Conservation (phyloP, 1,284 basidiomycete species). For the Rhodotorula sp. region DNA sequence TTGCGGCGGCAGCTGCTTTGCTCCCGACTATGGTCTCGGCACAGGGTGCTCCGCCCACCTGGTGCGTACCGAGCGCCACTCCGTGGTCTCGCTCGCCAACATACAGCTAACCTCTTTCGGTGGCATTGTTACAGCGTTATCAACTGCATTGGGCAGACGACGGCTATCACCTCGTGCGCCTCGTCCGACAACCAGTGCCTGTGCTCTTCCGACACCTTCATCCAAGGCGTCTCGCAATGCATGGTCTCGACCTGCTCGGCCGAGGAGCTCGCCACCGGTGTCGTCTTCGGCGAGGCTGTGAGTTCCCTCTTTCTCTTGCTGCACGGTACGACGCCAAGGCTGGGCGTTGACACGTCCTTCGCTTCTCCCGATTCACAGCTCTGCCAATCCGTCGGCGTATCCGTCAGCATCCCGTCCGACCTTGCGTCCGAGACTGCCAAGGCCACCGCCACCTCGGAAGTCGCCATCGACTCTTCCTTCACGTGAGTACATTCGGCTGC, state of each 20-base stretch:
- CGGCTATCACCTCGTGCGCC: slow-evolving; percentile 18
- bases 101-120: neutral
- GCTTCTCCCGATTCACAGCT: neutral
- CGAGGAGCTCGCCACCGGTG: slow-evolving; percentile 3
- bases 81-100: neutral
- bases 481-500: no score
- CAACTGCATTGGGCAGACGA: slow-evolving; percentile 14
- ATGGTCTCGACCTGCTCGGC: slow-evolving; percentile 14
- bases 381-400: slow-evolving; percentile 5
- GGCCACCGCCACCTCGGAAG: neutral
- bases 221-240: slow-evolving; percentile 18
- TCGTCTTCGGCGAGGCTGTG: slow-evolving; percentile 23
- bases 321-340: neutral
- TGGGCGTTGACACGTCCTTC: neutral
- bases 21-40: slow-evolving; percentile 18
- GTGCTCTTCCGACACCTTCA: slow-evolving; percentile 21
- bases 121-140: slow-evolving; percentile 12
- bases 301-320: neutral
- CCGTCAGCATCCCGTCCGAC: slow-evolving; percentile 9
- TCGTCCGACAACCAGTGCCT: slow-evolving; percentile 26
- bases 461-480: neutral
- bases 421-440: neutral
- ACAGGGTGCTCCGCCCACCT: slow-evolving; percentile 12
- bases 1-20: slow-evolving; percentile 22
- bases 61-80: slow-evolving; percentile 1